Percentiles rank a stretch among this genome's conserved stretches.
Conservation (phyloP, 2,329 filamentous ascomycete species). For the Arthrobotrys musiformis region DNA sequence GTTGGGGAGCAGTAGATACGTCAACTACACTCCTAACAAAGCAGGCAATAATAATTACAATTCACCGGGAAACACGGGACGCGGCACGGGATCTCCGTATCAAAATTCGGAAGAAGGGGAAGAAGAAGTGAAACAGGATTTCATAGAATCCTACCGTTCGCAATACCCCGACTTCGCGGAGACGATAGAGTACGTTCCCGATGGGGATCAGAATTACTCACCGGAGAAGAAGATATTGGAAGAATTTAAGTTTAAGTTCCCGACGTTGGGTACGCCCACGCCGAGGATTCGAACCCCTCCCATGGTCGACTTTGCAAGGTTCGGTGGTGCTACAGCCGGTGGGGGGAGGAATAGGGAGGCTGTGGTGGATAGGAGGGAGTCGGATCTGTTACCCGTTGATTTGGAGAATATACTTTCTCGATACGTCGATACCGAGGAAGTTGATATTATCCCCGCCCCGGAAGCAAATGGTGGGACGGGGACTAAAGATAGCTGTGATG, state of each 20-base stretch:
- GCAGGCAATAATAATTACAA: neutral
- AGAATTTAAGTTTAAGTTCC: constrained; percentile 28
- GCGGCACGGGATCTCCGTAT: neutral
- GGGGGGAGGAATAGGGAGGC: neutral
- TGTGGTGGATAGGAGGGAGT: constrained; percentile 10
- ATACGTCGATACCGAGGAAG: constrained; percentile 6
- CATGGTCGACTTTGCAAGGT: neutral
- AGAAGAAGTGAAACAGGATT: constrained; percentile 7
- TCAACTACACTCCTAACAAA: neutral
- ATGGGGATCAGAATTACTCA: neutral
- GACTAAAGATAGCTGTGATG: constrained; percentile 34
- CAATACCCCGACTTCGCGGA: constrained; percentile 21
- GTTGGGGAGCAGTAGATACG: constrained; percentile 7
- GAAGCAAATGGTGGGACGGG: neutral
- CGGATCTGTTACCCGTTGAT: constrained; percentile 14
- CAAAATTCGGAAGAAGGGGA: neutral
- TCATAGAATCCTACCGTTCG: constrained; percentile 5
- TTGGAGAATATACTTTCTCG: constrained; percentile 33
- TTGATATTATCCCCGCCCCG: neutral
- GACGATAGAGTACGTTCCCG: constrained; percentile 18
- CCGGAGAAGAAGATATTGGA: constrained; percentile 12
- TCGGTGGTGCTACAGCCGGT: neutral
- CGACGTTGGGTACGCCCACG: neutral
- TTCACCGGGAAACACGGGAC: neutral
- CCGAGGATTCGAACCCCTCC: constrained; percentile 10